phyloP scores from a whole-genome alignment of 176 grass and related monocot species.

The Miscanthus lutarioriparius region DNA sequence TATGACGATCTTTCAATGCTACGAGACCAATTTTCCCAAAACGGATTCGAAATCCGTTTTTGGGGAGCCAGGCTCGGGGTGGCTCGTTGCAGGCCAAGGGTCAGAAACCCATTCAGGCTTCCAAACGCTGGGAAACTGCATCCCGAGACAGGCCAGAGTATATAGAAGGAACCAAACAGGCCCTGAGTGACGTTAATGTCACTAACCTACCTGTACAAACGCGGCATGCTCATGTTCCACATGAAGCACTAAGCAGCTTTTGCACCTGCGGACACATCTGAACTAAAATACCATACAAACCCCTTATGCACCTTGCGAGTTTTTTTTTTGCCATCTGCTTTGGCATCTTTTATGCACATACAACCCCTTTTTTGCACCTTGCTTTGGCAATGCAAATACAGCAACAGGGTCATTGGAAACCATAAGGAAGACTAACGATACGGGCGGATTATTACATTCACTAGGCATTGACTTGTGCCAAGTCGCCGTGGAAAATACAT shows the following conservation, averaged over 20 bases:
- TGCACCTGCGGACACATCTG: neutral
- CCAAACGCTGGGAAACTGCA: too few relatives aligned
- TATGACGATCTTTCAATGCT: too few relatives aligned
- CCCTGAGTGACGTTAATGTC: too few relatives aligned
- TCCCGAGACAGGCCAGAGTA: too few relatives aligned
- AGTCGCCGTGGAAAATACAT: slow-evolving; percentile 19
- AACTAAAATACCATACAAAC: neutral
- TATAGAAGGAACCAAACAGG: too few relatives aligned
- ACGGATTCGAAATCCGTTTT: too few relatives aligned
- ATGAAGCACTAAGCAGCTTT: neutral
- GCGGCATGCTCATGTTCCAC: neutral
- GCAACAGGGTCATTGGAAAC: neutral
- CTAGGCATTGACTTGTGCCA: slow-evolving; percentile 14
- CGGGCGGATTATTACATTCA: slow-evolving; percentile 34
- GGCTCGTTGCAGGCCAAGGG: too few relatives aligned
- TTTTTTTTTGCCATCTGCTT: neutral
- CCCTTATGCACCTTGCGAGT: neutral
- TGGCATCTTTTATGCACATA: neutral
- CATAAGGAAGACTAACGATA: neutral
- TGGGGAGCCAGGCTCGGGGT: too few relatives aligned
- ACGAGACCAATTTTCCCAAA: too few relatives aligned
- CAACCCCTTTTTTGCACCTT: too few relatives aligned
- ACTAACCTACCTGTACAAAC: too few relatives aligned
- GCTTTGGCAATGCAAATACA: neutral
- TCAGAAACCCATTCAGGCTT: too few relatives aligned